Base-by-base conservation (phyloP, 2,329 filamentous ascomycete genomes). In the Teratosphaeriaceae sp. region DNA sequence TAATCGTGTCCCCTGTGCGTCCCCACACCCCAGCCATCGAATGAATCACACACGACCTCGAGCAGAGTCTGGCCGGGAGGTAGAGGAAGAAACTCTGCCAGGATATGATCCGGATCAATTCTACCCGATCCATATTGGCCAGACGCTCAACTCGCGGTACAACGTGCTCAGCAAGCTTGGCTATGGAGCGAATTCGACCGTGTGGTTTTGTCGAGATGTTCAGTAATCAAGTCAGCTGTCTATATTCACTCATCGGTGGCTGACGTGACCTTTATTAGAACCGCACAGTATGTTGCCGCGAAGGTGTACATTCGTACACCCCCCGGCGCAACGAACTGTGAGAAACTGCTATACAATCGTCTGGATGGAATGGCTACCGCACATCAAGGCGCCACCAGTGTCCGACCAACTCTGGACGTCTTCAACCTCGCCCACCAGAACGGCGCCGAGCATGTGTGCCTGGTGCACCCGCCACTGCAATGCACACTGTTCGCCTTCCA, bases 131-230 rank as follows among this genome's bases (percentile, higher is more conserved):
- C 44, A 42, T 4, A 60, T 65, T 2, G 63, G 64, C 4, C 44
- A 65, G 16, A 40, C 60, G 0, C 42, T 65, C 35, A 24, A 56
- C 3, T 35, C 30, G 4, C 57, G 51, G 13, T 69, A 66, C 45
- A 56, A 65, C 33, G 53, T 66, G 26, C 53, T 68, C 7, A 58
- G 58, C 36, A 70, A 71, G 48, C 56, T 70, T 7, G 67, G 67
- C 37, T 66, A 64, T 45, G 66, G 66, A n/a, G 52, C 51, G 5
- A 55, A 46, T 40, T 65, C 65, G 5, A 69, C 65, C 1, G 61
- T 66, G 4, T 70, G 67, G 67, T 56, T 70, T 2, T 61, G 59
- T 37, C 57, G 52, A 35, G 63, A 68, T 57, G 59, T 66, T n/a
- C 38, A 37, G 45, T 48, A 38, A 22, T 18, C n/a, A 9, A n/a